Conservation (phyloP, 257 asterid species). For the Nyctanthes arbortristis region DNA sequence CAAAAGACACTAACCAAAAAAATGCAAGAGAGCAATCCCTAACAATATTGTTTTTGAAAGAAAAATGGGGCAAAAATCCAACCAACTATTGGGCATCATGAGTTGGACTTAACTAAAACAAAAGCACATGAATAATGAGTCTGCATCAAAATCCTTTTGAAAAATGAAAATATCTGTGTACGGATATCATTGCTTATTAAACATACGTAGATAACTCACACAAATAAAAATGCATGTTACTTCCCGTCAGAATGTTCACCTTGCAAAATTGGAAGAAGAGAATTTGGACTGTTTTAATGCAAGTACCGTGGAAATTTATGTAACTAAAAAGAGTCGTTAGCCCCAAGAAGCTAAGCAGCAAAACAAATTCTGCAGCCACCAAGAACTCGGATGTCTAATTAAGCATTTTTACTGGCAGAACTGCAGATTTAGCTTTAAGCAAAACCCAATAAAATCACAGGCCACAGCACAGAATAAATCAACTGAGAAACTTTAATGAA, state of each 20-base stretch:
- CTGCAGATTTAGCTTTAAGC: slow-evolving; percentile 11
- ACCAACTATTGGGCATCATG: background rate
- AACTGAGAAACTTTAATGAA: background rate
- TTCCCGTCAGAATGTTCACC: background rate
- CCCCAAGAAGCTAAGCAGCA: slow-evolving; percentile 1
- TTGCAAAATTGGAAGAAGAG: background rate
- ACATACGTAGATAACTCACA: background rate
- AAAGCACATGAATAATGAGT: slow-evolving; percentile 12
- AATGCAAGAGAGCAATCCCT: background rate
- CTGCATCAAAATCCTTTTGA: background rate
- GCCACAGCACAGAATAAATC: background rate
- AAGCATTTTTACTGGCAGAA: background rate
- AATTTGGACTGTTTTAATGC: background rate
- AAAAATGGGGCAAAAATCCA: slow-evolving; percentile 4
- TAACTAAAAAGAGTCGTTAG: slow-evolving; percentile 8
- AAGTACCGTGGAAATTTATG: slow-evolving; percentile 2
- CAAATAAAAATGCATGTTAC: background rate
- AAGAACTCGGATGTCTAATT: slow-evolving; percentile 1
- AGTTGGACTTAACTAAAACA: background rate
- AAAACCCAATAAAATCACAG: slow-evolving; percentile 17
- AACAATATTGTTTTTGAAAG: background rate
- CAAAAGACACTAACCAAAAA: background rate
- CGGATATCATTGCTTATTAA: slow-evolving; percentile 1
- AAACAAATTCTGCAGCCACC: slow-evolving; percentile 5
- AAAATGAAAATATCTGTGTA: background rate